Percentiles rank a stretch among this genome's conserved stretches.
These are phyloP conservation scores for Eutrema heterophyllum DNA, from an alignment of 345 rosid genomes.

Conservation along the genomic window DNA sequence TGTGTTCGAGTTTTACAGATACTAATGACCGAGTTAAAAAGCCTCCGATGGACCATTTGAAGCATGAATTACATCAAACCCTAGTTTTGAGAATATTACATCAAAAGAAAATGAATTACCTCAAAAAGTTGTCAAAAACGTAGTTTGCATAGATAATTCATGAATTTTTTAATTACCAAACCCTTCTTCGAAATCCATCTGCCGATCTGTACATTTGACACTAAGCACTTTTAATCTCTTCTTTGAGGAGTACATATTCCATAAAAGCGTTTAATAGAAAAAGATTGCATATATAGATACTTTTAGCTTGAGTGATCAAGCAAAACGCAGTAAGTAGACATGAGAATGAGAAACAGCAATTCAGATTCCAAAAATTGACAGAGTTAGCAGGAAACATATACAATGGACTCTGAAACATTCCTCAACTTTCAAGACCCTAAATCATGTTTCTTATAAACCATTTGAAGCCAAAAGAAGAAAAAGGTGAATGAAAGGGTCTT, in stretches of 20 bases:
- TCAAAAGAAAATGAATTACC: not conserved
- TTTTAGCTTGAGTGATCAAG: not conserved
- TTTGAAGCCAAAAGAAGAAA: not conserved
- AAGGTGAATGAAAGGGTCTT: conserved; percentile 28
- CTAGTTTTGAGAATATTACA: not conserved
- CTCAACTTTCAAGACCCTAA: not conserved
- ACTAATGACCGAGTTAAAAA: too few species aligned
- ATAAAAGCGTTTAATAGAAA: too few species aligned
- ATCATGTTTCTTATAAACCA: not conserved
- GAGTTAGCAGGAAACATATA: not conserved
- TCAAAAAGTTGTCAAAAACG: not conserved
- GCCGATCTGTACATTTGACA: conserved; percentile 44
- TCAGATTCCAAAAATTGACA: not conserved
- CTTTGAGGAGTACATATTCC: not conserved
- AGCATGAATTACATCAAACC: too few species aligned
- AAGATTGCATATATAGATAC: not conserved
- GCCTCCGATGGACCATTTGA: too few species aligned
- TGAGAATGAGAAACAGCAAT: not conserved
- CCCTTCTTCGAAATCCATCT: conserved; percentile 19
- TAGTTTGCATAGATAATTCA: not conserved
- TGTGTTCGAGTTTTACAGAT: too few species aligned
- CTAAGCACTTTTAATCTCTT: not conserved
- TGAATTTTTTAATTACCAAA: not conserved
- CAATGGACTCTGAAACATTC: not conserved
- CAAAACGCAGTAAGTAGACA: not conserved